Evolutionary conservation across 768 basidiomycete genomes (phyloP).

Genomic region (Naganishia vaughanmartiniae): DNA sequence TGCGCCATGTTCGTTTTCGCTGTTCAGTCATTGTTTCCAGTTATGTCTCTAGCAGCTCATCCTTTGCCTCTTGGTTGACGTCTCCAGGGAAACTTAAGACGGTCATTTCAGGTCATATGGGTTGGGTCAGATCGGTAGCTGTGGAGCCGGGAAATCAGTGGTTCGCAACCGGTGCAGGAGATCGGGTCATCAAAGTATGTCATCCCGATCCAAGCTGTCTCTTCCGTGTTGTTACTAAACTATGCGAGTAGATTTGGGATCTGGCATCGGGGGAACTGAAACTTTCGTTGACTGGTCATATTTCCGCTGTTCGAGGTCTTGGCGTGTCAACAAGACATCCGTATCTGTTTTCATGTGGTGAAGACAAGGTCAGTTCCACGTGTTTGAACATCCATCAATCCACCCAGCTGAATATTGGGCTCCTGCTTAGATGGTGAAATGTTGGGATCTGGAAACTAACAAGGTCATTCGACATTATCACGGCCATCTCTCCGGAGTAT

Average conservation of each 20-base stretch:
- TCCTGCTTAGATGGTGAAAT: constrained; percentile 86
- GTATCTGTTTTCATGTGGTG: constrained; percentile 94
- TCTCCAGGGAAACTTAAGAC: constrained; percentile 76
- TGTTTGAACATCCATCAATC: neutral
- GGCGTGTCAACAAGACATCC: constrained; percentile 91
- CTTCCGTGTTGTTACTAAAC: neutral
- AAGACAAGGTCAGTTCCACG: constrained; percentile 75
- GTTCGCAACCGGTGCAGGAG: constrained; percentile 97
- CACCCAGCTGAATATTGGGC: neutral
- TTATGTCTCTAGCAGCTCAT: neutral
- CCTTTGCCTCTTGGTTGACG: no score
- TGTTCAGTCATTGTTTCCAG: no score
- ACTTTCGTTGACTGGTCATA: constrained; percentile 94
- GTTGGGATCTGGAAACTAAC: constrained; percentile 98
- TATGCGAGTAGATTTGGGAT: constrained; percentile 72
- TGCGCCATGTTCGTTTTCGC: constrained; percentile 62
- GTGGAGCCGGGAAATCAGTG: constrained; percentile 98
- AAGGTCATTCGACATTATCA: constrained; percentile 99
- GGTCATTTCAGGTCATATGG: constrained; percentile 95
- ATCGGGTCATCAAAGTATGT: constrained; percentile 80
- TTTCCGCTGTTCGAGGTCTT: constrained; percentile 89
- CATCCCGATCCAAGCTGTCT: neutral
- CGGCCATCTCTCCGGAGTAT: constrained; percentile 97
- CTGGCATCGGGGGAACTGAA: constrained; percentile 94
- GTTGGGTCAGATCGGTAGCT: constrained; percentile 94